Evolutionary conservation across 805 yeast genomes (phyloP).

Genomic region (Komagataella populi): DNA sequence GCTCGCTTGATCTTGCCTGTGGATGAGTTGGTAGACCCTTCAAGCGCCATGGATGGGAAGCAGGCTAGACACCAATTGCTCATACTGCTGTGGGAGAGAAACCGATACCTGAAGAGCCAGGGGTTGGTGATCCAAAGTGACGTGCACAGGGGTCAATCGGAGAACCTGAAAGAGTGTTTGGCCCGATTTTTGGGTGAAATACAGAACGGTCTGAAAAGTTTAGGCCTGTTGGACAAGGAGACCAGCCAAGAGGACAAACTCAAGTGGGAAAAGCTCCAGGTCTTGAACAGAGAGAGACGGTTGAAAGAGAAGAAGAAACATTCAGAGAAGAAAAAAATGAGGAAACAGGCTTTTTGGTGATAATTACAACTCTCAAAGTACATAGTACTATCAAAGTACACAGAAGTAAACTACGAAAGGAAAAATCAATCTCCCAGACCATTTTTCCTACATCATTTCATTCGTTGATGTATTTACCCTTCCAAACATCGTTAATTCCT

Average conservation of each 20-base stretch:
- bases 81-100: not conserved
- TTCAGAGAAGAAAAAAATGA: constrained; percentile 11
- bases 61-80: constrained; percentile 10
- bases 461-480: constrained; percentile 17
- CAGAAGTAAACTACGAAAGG: not conserved
- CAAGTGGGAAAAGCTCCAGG: constrained; percentile 24
- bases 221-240: constrained; percentile 20
- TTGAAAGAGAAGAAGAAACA: constrained; percentile 9
- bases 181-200: constrained; percentile 28
- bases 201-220: constrained; percentile 10
- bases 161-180: constrained; percentile 31
- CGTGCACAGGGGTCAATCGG: constrained; percentile 16
- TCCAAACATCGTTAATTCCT: constrained; percentile 69
- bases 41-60: constrained; percentile 21
- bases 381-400: not conserved
- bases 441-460: not conserved
- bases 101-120: not conserved
- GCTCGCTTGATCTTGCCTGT: not conserved
- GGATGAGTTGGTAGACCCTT: constrained; percentile 5
- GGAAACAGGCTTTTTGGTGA: constrained; percentile 8
- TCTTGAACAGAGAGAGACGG: constrained; percentile 10
- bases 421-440: not conserved
- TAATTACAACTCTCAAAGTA: constrained; percentile 1
- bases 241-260: constrained; percentile 23
- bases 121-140: constrained; percentile 29